Base-by-base conservation (phyloP, 805 yeast species). In the Saccharomycodes ludwigii region DNA sequence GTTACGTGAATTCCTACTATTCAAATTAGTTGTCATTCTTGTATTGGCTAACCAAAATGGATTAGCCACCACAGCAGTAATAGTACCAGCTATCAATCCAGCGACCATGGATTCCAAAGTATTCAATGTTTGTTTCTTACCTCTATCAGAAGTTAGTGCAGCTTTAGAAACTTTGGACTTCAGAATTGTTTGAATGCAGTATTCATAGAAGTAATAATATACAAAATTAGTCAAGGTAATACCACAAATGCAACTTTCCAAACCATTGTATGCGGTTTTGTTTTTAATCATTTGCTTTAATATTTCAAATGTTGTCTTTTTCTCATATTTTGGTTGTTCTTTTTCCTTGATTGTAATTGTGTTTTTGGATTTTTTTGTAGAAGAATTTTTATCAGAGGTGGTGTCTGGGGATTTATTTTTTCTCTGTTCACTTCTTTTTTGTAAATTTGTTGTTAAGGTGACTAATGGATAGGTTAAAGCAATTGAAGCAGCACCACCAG, bases 21-120 rank as follows among this genome's bases (percentile, higher is more conserved):
- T 33, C 38, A 27, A 46, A 50, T 44, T 41, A 13, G 86, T 84
- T 44, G 93, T 81, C 70, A 78, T 73, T 48, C 95, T 68, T 3
- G 96, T 85, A 52, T 85, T 85, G 27, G 93, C 91, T 27, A 85
- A 94, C 96, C 96, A 85, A 43, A 83, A 73, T 16, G 96, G 96
- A 53, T 85, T 85, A 9, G 94, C 76, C 8, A 76, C 66, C 14
- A 80, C 60, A 30, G 85, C 80, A 3, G 95, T 84, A 23, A 84
- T 70, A 7, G 85, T 69, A 0, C 96, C 95, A 2, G 95, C 94
- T 47, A 82, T 64, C 1, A 91, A 77, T 18, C 96, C 94, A 2
- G 85, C 76, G 5, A 66, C 37, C 44, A 84, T 76, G 33, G 83
- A 70, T 55, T 83, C 85, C 4, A 64, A 32, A 2, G 93, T 73